A percentile compares a stretch with the other conserved stretches of the same genome.
Conservation (phyloP, 139 green algal genomes). For the Dunaliella primolecta region DNA sequence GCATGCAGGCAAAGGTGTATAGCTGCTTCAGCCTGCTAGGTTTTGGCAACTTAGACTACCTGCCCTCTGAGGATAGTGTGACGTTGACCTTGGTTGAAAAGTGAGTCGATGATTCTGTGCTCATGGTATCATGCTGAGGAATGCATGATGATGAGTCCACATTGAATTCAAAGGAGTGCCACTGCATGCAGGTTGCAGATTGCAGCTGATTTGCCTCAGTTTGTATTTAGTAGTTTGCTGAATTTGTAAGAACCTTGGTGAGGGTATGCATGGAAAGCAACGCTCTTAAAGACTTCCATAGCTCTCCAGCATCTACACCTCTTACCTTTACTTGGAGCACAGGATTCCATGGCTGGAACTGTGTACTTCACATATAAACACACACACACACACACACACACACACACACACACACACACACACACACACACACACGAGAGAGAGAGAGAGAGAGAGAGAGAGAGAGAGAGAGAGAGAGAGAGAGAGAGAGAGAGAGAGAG, state of each 20-base stretch:
- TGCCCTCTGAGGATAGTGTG: conserved; percentile 34
- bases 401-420: no score
- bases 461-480: no score
- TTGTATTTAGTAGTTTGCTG: background rate
- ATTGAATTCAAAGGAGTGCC: background rate
- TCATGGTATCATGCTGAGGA: no score
- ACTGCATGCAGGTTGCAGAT: background rate
- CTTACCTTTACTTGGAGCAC: no score
- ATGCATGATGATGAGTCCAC: background rate
- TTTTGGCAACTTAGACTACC: conserved; percentile 32
- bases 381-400: no score
- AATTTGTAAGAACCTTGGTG: background rate
- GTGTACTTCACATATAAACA: no score
- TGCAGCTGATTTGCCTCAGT: background rate
- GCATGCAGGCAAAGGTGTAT: conserved; percentile 41
- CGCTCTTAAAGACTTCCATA: background rate
- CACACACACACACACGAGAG: no score
- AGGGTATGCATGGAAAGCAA: background rate
- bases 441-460: no score
- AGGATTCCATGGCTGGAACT: no score
- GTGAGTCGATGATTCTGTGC: no score
- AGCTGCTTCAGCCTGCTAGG: conserved; percentile 38
- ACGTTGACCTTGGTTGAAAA: conserved; percentile 41
- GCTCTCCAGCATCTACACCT: no score
- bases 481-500: background rate